phyloP scores from a whole-genome alignment of 2,329 filamentous ascomycete genomes.

The Claviceps paspali region DNA sequence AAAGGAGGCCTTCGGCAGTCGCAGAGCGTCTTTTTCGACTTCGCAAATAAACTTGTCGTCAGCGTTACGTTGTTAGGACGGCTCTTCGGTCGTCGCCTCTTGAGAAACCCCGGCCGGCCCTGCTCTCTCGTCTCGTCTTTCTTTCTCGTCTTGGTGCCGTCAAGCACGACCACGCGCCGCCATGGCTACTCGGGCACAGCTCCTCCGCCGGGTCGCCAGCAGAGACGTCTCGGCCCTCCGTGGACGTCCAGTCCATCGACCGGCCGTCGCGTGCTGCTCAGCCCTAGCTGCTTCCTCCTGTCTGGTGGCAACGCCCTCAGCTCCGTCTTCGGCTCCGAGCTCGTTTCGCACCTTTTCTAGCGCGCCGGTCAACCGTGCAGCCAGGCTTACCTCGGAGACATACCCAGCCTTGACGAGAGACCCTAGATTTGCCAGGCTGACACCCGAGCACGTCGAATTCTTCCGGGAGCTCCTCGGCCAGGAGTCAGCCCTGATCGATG shows the following conservation, averaged over 20 bases:
- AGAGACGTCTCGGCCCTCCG: slow-evolving; percentile 2
- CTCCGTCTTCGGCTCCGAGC: slow-evolving; percentile 11
- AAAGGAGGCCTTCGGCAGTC: no score
- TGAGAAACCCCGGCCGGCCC: no score
- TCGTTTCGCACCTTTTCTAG: slow-evolving; percentile 10
- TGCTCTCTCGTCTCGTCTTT: no score
- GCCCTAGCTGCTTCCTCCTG: slow-evolving; percentile 3
- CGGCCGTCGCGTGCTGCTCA: slow-evolving; percentile 1
- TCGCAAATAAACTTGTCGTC: no score
- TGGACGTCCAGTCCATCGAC: slow-evolving; percentile 1
- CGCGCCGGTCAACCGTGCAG: slow-evolving; percentile 10
- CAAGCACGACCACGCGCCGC: background rate
- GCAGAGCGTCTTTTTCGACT: no score
- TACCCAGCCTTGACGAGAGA: slow-evolving; percentile 77
- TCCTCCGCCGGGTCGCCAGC: slow-evolving; percentile 3
- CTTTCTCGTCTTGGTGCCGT: no score
- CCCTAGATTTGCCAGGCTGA: slow-evolving; percentile 57
- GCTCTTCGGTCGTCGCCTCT: no score
- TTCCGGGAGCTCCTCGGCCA: slow-evolving; percentile 72
- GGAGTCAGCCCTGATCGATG: slow-evolving; percentile 70
- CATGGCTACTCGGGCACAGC: slow-evolving; percentile 5
- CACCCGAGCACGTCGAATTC: slow-evolving; percentile 61
- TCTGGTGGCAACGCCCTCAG: slow-evolving; percentile 8
- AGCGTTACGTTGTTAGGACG: no score
- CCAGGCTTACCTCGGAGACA: slow-evolving; percentile 68